Base-by-base conservation (phyloP, 2,329 filamentous ascomycete genomes). In the Penicillium sp. region DNA sequence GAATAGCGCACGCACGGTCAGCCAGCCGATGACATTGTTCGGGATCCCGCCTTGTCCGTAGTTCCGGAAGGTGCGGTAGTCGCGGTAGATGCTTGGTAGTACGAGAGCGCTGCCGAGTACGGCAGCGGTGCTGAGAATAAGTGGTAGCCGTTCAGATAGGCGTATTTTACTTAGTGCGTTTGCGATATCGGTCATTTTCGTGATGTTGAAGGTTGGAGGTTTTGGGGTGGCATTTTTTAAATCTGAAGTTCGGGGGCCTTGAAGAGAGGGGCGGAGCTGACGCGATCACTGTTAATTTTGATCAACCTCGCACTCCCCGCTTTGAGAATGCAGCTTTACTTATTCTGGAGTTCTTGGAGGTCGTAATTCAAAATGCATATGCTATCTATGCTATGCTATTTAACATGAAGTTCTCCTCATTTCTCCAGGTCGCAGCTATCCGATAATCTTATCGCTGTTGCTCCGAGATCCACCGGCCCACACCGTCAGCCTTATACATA, bases 1-100 rank as follows among this genome's bases (percentile, higher is more conserved):
- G 22, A 61, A 54, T 1, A 64, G 34, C 23, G 58, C 36, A 11
- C 51, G 55, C 26, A 56, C 56, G 7, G 57, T 31, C 10, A 69
- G 36, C 65, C 67, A 71, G 37, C 69, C 69, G 22, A 65, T 26
- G 10, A 61, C 28, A 48, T 71, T 70, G 45, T 66, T 59, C 2
- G 67, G 67, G 2, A 61, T 44, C 0, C 69, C 69, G 6, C 67
- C 67, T 1, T 57, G 63, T 1, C 68, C 68, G 34, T 70, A 65
- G n/a, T 60, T 60, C 10, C 60, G 50, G 52, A 65, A 72, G 24
- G 54, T 53, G n/a, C 49, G 54, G 49, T 70, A 72, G 49, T 71
- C 64, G 42, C 58, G 61, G 37, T 64, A 64, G 9, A 52, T 49
- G 24, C 43, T 49, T 3, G 61, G 62, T 16, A 61, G 35, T n/a